Base-by-base conservation (phyloP, 441 rosid genomes). In the Adansonia madagascariensis region DNA sequence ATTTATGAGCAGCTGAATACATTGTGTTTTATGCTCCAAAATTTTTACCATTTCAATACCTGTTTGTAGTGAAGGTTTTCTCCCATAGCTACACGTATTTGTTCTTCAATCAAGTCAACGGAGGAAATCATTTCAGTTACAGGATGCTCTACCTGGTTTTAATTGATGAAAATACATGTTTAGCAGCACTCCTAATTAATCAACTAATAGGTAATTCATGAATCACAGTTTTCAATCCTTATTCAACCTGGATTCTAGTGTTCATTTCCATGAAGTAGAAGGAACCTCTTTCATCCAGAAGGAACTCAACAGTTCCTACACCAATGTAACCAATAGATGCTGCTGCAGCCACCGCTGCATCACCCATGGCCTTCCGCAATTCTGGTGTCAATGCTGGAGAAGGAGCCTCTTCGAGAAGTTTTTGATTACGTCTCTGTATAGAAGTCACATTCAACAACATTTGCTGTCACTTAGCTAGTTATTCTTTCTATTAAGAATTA, bases 261-360 rank as follows among this genome's bases (percentile, higher is more conserved):
- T 95, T 93, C 99, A 95, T 95, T 93, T 95, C 99, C 99, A 95
- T 95, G 87, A 95, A 95, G 86, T 91, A 95, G 87, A 95, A 95
- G 76, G 92, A 88, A 62, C 99, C 98, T 82, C 99, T 92, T 81
- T 95, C 98, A 78, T 95, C 99, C 88, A 95, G 85, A 84, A 95
- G 99, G 83, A 95, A 93, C 80, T 95, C 99, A 17, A 95, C 89
- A 5, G 99, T 95, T 72, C 99, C 99, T 62, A 95, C 99, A 77
- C 99, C 99, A 77, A 95, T 89, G 79, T 95, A 95, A 7, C 99
- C 98, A 77, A 95, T 95, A 46, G 97, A 95, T 78, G 97, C 98
- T 78, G 98, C 98, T n/a, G 99, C 99, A 46, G 96, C 91, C 68
- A 93, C 97, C 60, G 99, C 99, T 78, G 99, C 98, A 89, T 95